These are phyloP conservation scores for Alternaria brassicicola DNA, from an alignment of 2,329 filamentous ascomycete genomes.

Conservation along the genomic window DNA sequence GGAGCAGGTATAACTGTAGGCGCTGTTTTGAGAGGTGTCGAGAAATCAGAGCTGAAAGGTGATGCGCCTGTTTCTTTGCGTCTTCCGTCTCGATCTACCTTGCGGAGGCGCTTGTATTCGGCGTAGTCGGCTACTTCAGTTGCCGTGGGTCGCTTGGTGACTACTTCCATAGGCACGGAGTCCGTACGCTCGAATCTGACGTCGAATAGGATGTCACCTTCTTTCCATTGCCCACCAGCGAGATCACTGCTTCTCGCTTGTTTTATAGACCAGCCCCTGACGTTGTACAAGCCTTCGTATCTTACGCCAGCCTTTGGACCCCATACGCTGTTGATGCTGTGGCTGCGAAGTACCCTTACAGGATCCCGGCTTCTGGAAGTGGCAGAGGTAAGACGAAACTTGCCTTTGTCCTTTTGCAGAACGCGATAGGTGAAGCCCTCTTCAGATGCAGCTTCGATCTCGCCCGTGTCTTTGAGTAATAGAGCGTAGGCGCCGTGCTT, in stretches of 20 bases:
- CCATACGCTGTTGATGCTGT: constrained; percentile 53
- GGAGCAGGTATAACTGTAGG: constrained; percentile 19
- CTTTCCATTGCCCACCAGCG: constrained; percentile 20
- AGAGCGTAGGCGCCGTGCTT: constrained; percentile 54
- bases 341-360: constrained; percentile 53
- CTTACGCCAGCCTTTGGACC: constrained; percentile 55
- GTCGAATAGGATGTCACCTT: constrained; percentile 45
- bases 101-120: constrained; percentile 54
- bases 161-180: constrained; percentile 43
- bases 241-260: constrained; percentile 25
- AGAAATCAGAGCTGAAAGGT: background rate
- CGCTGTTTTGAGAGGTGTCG: constrained; percentile 15
- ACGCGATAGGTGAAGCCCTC: constrained; percentile 52
- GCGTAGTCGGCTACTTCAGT: constrained; percentile 57
- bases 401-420: constrained; percentile 48
- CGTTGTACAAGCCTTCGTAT: constrained; percentile 55
- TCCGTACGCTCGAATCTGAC: constrained; percentile 50
- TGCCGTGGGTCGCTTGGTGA: constrained; percentile 49
- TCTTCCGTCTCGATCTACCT: constrained; percentile 23
- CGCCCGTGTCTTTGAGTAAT: constrained; percentile 50
- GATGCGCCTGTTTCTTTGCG: constrained; percentile 3
- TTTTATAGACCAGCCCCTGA: constrained; percentile 52
- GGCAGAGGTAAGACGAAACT: constrained; percentile 53
- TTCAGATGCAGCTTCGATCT: constrained; percentile 45
- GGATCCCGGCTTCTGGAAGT: constrained; percentile 50